Evolutionary conservation across 2,329 filamentous ascomycete genomes (phyloP).

Genomic region (Diaporthe citriasiana): DNA sequence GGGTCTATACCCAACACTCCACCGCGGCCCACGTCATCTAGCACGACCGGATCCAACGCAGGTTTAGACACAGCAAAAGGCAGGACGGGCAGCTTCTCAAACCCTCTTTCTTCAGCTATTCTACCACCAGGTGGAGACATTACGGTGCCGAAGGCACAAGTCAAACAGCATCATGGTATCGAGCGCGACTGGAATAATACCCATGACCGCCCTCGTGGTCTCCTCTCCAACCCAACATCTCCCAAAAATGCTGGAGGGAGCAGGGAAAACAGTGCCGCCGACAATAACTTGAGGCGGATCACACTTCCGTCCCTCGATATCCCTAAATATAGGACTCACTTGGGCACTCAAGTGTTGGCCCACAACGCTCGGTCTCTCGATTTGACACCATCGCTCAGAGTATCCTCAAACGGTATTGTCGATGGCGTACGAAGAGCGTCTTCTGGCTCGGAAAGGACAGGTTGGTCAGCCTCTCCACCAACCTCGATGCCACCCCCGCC

Average conservation of each 20-base stretch:
- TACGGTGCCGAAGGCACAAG: neutral
- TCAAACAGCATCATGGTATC: neutral
- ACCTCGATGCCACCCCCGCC: conserved; percentile 10
- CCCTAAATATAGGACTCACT: neutral
- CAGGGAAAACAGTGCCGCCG: neutral
- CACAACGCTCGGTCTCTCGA: neutral
- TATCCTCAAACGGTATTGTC: neutral
- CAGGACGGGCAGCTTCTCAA: neutral
- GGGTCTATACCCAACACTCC: conserved; percentile 9
- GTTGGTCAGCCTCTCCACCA: conserved; percentile 11
- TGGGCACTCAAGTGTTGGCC: neutral
- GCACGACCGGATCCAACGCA: neutral
- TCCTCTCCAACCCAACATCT: neutral
- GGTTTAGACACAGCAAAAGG: neutral
- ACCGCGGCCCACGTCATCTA: neutral
- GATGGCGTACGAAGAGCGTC: neutral
- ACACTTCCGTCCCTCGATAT: neutral
- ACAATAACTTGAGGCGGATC: neutral
- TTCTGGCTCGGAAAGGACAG: neutral
- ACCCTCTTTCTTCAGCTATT: neutral
- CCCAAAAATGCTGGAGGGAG: neutral
- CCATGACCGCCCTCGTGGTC: neutral
- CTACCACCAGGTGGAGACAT: neutral
- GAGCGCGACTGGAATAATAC: neutral
- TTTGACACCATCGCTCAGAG: neutral